Base-by-base conservation (phyloP, 2,329 filamentous ascomycete genomes). In the Mollisiaceae sp. region DNA sequence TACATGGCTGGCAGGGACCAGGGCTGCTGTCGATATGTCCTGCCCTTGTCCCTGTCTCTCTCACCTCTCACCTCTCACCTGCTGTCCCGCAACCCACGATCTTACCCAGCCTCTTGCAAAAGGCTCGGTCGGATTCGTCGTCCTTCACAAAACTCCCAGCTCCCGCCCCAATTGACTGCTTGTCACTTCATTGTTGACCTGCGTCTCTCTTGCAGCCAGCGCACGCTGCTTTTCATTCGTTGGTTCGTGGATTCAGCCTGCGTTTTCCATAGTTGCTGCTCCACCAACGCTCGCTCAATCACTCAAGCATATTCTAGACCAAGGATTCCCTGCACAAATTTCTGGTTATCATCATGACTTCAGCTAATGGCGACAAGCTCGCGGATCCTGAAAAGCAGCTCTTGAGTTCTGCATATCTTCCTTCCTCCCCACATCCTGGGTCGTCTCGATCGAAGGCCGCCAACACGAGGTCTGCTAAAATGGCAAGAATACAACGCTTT, bases 281-380 rank as follows among this genome's bases (percentile, higher is more conserved):
- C 55, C 55, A 57, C 55, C 55, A 35, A 36, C 55, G 5, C 22
- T 57, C 55, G 20, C 35, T 57, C 32, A 50, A 50, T n/a, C 55
- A 57, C 55, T 57, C 55, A 57, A 24, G 55, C 50, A 57, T 57
- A 38, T 20, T 57, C 55, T 38, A 57, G 36, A 20, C 55, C 18
- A 39, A 20, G 32, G 32, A 36, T 57, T 57, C 35, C 55, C 39
- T 39, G 55, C 32, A 18, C 55, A 57, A 18, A 36, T 12, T 57
- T 39, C 32, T 57, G n/a, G 35, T 15, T 24, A 5, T 1, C 32
- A 39, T 22, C 35, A 57, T 57, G 32, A 57, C 35, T 57, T 57
- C 55, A 57, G 55, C 55, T 57, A 57, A 57, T 39, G 9, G 11
- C 55, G 35, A 57, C 15, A 57, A 57, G 55, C 20, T 24, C 14